A percentile compares a stretch with the other conserved stretches of the same genome.
Conservation (phyloP, 495 filamentous ascomycete species). For the Articulospora tetracladia region DNA sequence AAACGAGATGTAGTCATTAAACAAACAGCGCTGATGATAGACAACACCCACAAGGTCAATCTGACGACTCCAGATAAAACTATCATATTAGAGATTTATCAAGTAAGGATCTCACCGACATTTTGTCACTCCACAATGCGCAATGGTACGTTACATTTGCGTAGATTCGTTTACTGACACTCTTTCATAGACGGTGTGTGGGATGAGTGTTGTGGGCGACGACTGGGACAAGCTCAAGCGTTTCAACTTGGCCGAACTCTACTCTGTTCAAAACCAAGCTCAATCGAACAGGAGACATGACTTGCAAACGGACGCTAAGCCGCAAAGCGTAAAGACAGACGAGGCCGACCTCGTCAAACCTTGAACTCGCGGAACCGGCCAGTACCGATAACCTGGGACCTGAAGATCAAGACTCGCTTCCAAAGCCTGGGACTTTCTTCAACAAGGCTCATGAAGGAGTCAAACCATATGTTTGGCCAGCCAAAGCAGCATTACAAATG, state of each 20-base stretch:
- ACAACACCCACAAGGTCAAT: constrained; percentile 71
- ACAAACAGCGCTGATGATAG: constrained; percentile 59
- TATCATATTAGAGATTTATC: constrained; percentile 84
- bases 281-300: constrained; percentile 4
- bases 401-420: not conserved
- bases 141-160: constrained; percentile 12
- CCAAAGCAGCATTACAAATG: not conserved
- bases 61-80: constrained; percentile 76
- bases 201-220: constrained; percentile 69
- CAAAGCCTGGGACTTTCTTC: not conserved
- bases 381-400: not conserved
- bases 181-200: constrained; percentile 60
- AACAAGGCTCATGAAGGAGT: not conserved
- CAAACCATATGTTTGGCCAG: not conserved
- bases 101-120: constrained; percentile 54
- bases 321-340: constrained; percentile 19
- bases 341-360: constrained; percentile 5
- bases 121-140: not conserved
- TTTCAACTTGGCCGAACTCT: constrained; percentile 69
- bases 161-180: constrained; percentile 7
- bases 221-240: constrained; percentile 69
- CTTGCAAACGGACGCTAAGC: constrained; percentile 11
- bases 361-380: not conserved
- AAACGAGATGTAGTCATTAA: constrained; percentile 75
- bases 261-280: constrained; percentile 26